phyloP scores from a whole-genome alignment of 2,329 filamentous ascomycete genomes.

The Blumeria graminis region DNA sequence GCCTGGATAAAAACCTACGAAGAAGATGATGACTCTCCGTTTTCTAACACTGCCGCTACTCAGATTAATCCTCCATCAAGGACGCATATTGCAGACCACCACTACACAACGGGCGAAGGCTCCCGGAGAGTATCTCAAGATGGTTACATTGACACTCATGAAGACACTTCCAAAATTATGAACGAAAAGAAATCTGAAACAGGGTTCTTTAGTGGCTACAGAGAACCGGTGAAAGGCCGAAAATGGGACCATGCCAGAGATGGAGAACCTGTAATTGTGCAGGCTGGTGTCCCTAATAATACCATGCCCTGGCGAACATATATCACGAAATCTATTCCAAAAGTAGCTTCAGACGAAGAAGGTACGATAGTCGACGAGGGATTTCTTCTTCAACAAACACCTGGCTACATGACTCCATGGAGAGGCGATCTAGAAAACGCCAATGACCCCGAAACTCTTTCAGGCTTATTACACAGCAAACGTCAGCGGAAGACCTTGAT shows the following conservation, averaged over 20 bases:
- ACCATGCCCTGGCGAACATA: constrained; percentile 13
- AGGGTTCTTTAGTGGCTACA: constrained; percentile 14
- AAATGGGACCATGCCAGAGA: constrained; percentile 17
- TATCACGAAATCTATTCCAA: constrained; percentile 14
- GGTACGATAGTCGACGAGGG: constrained; percentile 10
- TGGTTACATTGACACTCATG: constrained; percentile 13
- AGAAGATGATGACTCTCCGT: constrained; percentile 8
- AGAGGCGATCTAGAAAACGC: constrained; percentile 12
- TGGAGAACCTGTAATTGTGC: constrained; percentile 15
- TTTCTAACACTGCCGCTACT: constrained; percentile 6
- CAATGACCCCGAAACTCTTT: constrained; percentile 11
- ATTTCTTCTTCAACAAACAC: constrained; percentile 12
- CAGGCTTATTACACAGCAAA: constrained; percentile 11
- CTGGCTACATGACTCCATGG: constrained; percentile 16
- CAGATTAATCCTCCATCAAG: constrained; percentile 9
- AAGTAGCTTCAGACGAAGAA: constrained; percentile 10
- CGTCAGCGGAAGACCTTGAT: constrained; percentile 10
- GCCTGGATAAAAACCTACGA: constrained; percentile 16
- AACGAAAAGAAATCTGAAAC: constrained; percentile 11
- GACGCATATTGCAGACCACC: constrained; percentile 13
- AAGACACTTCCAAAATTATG: constrained; percentile 5
- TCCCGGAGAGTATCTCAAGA: constrained; percentile 12
- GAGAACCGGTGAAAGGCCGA: constrained; percentile 14
- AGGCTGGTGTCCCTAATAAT: constrained; percentile 7
- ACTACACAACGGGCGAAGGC: constrained; percentile 7